Base-by-base conservation (phyloP, 345 rosid species). In the Acer campestre region DNA sequence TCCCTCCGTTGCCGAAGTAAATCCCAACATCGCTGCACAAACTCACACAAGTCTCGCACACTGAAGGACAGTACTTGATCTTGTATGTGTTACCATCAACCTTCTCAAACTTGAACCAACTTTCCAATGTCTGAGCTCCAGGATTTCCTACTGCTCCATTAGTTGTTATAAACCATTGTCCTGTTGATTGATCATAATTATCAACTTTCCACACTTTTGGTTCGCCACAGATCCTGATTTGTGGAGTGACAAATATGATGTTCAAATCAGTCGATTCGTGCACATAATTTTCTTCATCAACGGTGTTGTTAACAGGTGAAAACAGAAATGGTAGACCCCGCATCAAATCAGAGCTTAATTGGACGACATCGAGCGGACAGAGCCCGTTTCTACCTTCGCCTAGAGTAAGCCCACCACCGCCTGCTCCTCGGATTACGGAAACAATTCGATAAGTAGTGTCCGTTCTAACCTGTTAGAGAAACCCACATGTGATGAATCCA, bases 11-110 rank as follows among this genome's bases (percentile, higher is more conserved):
- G 2, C 3, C 23, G 1, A 14, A 2, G 16, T 55, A 27, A 51
- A 70, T 18, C 7, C 73, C 73, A 1, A 70, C 22, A 29, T 70
- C n/a, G 23, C 17, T 70, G 61, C 73, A 70, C 13, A 70, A 11
- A 3, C 0, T 14, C 10, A 18, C 23, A 8, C 74, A 70, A 17
- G 62, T 16, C 2, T 31, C 13, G 14, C 62, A 70, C n/a, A 70
- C 74, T 3, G 62, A 70, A 3, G 74, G 74, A 10, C 74, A 70
- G 13, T 53, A 8, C 27, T 23, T 20, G 9, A 70, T 16, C 23
- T 70, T 70, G 23, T 70, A 53, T 10, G 62, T 16, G 18, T 20
- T n/a, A 53, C 25, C n/a, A 17, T 23, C 18, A 53, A 16, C 16
- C 29, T 20, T 70, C 73, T 25, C 40, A 49, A 70, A 23, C 59